A percentile compares a stretch with the other conserved stretches of the same genome.
phyloP scores from a whole-genome alignment of 805 yeast species.

The Saturnispora quitensis region DNA sequence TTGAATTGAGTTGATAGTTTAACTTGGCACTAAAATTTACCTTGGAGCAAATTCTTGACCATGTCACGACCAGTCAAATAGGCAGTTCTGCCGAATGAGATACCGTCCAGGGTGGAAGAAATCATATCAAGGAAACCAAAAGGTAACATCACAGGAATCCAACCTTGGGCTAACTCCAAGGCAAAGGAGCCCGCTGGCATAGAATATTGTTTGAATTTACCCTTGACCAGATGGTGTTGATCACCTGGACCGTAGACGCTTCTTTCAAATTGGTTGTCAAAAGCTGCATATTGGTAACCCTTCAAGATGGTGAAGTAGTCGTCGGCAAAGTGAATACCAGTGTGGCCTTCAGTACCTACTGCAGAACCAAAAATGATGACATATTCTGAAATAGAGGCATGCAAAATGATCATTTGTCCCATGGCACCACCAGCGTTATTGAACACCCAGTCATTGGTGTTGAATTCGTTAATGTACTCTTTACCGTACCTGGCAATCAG shows the following conservation, averaged over 20 bases:
- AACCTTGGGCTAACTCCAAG: slow-evolving; percentile 93
- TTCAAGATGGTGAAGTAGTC: slow-evolving; percentile 87
- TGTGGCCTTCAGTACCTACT: slow-evolving; percentile 92
- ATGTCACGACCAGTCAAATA: slow-evolving; percentile 73
- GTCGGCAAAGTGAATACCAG: slow-evolving; percentile 94
- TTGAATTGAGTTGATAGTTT: neutral
- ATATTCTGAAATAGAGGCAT: slow-evolving; percentile 90
- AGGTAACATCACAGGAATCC: slow-evolving; percentile 97
- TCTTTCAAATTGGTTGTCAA: slow-evolving; percentile 51
- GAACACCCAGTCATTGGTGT: slow-evolving; percentile 84
- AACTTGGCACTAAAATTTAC: slow-evolving; percentile 50
- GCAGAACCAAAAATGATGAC: slow-evolving; percentile 90
- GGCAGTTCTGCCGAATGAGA: slow-evolving; percentile 59
- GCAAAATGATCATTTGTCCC: slow-evolving; percentile 92
- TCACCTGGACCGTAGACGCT: slow-evolving; percentile 83
- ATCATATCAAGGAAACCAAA: slow-evolving; percentile 82
- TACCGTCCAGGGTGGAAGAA: slow-evolving; percentile 71
- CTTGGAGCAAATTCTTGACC: slow-evolving; percentile 53
- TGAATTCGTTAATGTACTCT: slow-evolving; percentile 58
- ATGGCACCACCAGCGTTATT: slow-evolving; percentile 98
- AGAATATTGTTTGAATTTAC: slow-evolving; percentile 70
- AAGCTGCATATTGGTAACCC: slow-evolving; percentile 72
- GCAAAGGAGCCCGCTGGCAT: slow-evolving; percentile 84
- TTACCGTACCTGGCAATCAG: slow-evolving; percentile 58
- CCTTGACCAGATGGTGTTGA: slow-evolving; percentile 69